Base-by-base conservation (phyloP, 805 yeast species). In the Sugiyamaella mastotermitis region DNA sequence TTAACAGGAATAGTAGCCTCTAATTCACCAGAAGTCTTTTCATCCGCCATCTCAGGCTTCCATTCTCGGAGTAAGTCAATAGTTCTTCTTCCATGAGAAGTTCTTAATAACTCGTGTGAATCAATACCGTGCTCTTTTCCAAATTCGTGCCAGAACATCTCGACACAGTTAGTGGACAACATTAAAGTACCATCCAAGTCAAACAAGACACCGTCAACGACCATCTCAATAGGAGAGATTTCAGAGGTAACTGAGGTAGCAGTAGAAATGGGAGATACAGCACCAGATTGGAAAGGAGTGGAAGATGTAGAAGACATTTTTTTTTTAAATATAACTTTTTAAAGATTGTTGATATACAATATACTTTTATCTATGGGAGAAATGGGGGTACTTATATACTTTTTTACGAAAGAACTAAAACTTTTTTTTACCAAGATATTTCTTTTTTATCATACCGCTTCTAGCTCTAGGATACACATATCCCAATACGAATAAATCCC, bases 181-280 rank as follows among this genome's bases (percentile, higher is more conserved):
- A 85, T 85, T 55, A 85, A 67, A 20, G 95, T 85, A 38, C 95
- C 95, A 58, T 85, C 95, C 37, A 87, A 77, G 64, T 85, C 95
- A 62, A 85, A 85, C 46, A 83, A 72, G 47, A 72, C 65, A 27
- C 75, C 75, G 49, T 68, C 59, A 34, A 68, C 61, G 35, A 57
- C 47, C 41, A 58, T 35, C 11, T 36, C 36, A 15, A 42, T 26
- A 13, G 40, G 32, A 10, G 27, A 19, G 14, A 13, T 14, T n/a
- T 21, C 23, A 19, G 33, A 29, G 11, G 25, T 17, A 15, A 31
- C 21, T 14, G 41, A 31, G 3, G 35, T 31, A 7, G 34, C 27
- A 24, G 41, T 14, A 11, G 36, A 31, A 15, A 25, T 27, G 5
- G 41, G 41, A 5, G 41, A 32, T 10, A 20, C 18, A n/a, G 36